phyloP scores from a whole-genome alignment of 2,329 filamentous ascomycete species.

The Periconia macrospinosa region DNA sequence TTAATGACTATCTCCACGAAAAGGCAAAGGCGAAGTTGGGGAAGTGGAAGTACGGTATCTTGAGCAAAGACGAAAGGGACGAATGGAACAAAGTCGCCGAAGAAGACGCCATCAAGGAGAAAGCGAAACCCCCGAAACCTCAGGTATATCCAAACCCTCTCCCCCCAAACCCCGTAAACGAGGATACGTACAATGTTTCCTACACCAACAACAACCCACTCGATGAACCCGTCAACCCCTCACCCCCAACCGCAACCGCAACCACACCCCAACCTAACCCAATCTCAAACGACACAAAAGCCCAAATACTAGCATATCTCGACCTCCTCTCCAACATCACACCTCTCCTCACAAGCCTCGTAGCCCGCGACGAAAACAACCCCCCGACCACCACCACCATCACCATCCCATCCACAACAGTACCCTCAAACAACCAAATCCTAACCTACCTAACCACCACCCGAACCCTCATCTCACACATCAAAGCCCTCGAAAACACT shows the following conservation, averaged over 20 bases:
- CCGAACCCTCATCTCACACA: background rate
- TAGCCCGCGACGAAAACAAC: too few relatives aligned
- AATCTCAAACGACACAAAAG: too few relatives aligned
- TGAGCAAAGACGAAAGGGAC: background rate
- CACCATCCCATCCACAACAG: too few relatives aligned
- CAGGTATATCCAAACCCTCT: background rate
- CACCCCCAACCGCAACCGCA: too few relatives aligned
- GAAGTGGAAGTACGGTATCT: background rate
- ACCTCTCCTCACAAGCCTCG: too few relatives aligned
- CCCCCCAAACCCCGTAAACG: background rate
- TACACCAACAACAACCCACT: background rate
- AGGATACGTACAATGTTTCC: background rate
- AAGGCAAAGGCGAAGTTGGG: background rate
- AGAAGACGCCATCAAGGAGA: background rate
- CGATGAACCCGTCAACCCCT: background rate
- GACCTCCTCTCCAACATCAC: too few relatives aligned
- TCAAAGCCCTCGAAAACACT: background rate
- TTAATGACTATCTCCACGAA: background rate
- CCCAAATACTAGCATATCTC: too few relatives aligned
- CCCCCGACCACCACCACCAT: too few relatives aligned
- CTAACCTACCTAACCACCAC: too few relatives aligned
- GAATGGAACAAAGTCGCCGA: background rate
- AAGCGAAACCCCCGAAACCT: background rate
- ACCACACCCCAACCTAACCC: too few relatives aligned
- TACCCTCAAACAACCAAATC: too few relatives aligned